These are phyloP conservation scores for Euphorbia pulcherrima DNA, from an alignment of 345 rosid genomes.

Conservation along the genomic window DNA sequence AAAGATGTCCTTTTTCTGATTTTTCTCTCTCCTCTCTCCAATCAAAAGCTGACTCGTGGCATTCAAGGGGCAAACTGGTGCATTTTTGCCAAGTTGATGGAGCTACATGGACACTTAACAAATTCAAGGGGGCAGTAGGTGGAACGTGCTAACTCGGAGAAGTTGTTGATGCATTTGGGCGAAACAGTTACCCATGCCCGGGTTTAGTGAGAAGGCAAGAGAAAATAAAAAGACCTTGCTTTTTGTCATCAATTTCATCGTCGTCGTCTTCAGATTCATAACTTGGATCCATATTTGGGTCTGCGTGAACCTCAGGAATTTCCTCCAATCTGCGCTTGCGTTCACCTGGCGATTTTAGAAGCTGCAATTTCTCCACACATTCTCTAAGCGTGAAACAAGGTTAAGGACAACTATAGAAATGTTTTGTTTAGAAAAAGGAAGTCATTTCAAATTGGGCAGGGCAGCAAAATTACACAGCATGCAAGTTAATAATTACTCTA, in stretches of 20 bases:
- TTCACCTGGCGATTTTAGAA: constrained; percentile 86
- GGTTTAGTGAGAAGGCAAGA: background rate
- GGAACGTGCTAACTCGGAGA: no score
- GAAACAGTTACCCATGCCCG: background rate
- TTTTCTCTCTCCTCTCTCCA: no score
- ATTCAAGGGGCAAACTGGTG: no score
- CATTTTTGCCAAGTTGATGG: no score
- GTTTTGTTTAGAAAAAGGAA: background rate
- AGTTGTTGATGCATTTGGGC: no score
- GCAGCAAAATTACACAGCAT: background rate
- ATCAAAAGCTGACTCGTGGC: no score
- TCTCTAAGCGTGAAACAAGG: constrained; percentile 80
- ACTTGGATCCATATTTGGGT: constrained; percentile 98
- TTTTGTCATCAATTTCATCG: constrained; percentile 56
- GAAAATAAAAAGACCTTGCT: constrained; percentile 48
- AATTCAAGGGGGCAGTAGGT: no score
- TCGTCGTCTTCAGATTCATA: constrained; percentile 87
- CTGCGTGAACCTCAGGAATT: constrained; percentile 89
- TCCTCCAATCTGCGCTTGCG: constrained; percentile 90
- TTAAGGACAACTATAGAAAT: constrained; percentile 48
- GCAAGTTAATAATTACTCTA: background rate
- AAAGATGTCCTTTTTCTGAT: no score
- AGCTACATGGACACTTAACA: no score
- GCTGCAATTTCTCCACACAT: constrained; percentile 96
- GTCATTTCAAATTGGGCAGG: background rate